These are phyloP conservation scores for Lepidium didymum DNA, from an alignment of 345 rosid species.

Conservation along the genomic window DNA sequence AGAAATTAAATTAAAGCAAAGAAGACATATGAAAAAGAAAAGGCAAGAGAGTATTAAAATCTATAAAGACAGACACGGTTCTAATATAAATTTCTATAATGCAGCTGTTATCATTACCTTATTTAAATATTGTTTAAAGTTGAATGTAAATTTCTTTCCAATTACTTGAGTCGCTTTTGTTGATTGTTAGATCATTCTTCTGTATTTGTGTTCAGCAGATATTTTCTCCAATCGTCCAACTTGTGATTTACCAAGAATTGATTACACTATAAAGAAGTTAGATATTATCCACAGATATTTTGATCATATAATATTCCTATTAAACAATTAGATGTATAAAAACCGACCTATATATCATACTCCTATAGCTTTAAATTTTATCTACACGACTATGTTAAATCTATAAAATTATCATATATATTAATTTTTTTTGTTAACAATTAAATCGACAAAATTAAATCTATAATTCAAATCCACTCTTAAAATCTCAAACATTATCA, in stretches of 20 bases:
- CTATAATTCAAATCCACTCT: no score
- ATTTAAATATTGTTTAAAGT: conserved; percentile 13
- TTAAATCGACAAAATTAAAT: no score
- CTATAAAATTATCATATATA: no score
- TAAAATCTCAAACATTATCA: no score
- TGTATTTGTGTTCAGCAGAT: conserved; percentile 13
- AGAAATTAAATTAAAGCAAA: conserved; percentile 9
- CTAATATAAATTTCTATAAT: conserved; percentile 13
- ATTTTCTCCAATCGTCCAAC: not conserved
- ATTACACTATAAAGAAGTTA: not conserved
- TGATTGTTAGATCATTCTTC: conserved; percentile 9
- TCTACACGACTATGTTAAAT: no score
- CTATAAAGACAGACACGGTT: conserved; percentile 26
- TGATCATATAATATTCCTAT: no score
- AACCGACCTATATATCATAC: no score
- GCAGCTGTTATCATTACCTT: conserved; percentile 32
- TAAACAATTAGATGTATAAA: no score
- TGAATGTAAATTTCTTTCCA: not conserved
- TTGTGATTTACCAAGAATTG: not conserved
- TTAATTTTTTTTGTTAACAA: no score
- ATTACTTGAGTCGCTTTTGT: not conserved
- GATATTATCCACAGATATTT: no score
- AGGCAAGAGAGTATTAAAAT: conserved; percentile 17
- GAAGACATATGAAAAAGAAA: conserved; percentile 19
- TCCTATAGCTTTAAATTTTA: no score